A percentile compares a stretch with the other conserved stretches of the same genome.
phyloP scores from a whole-genome alignment of 768 basidiomycete species.

The Lepiota brunneoincarnata region DNA sequence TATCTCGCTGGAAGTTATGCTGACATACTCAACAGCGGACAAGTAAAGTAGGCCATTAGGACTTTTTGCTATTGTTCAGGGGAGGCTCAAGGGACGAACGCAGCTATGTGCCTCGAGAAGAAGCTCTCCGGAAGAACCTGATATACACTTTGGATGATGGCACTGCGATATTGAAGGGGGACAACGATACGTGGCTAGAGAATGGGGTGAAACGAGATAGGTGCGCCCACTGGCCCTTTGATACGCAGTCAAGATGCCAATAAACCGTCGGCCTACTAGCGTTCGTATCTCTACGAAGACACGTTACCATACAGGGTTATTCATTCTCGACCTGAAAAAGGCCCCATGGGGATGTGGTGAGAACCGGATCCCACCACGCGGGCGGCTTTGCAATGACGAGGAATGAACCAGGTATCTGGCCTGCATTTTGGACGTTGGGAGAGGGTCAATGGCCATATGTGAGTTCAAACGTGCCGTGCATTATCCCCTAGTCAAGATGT shows the following conservation, averaged over 20 bases:
- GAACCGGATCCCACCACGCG: constrained; percentile 18
- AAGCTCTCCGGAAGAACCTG: constrained; percentile 52
- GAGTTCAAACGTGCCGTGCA: constrained; percentile 19
- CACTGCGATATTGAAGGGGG: constrained; percentile 77
- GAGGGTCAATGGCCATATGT: constrained; percentile 62
- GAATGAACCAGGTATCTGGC: constrained; percentile 64
- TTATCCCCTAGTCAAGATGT: constrained; percentile 11
- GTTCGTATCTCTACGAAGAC: constrained; percentile 74
- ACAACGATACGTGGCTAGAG: constrained; percentile 57
- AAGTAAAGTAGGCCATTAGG: constrained; percentile 54
- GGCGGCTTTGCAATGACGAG: background rate
- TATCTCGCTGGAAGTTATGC: constrained; percentile 8
- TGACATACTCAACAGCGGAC: constrained; percentile 46
- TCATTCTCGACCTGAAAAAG: constrained; percentile 79
- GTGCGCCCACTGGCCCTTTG: constrained; percentile 28
- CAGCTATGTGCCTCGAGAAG: constrained; percentile 53
- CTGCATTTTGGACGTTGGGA: constrained; percentile 76
- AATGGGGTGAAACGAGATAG: constrained; percentile 60
- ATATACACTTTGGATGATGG: constrained; percentile 58
- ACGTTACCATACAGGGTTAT: constrained; percentile 76
- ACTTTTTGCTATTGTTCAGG: background rate
- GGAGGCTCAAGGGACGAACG: background rate
- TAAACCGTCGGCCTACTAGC: constrained; percentile 30
- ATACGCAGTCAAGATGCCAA: background rate
- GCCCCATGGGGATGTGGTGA: constrained; percentile 91